Conservation (phyloP, 495 filamentous ascomycete genomes). For the Talaromyces stipitatus region DNA sequence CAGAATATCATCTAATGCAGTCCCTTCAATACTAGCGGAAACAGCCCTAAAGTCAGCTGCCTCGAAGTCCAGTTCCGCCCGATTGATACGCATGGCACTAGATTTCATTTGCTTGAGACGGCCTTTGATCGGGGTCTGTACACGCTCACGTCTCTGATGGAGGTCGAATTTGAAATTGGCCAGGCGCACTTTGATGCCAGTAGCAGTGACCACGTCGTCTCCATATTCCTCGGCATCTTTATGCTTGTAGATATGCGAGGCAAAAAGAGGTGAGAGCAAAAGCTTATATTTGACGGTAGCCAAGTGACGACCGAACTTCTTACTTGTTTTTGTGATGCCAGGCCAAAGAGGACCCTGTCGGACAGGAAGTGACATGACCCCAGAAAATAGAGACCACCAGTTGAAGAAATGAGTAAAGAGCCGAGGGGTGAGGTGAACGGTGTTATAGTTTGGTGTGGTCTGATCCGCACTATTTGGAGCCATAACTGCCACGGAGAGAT, state of each 20-base stretch:
- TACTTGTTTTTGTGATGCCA: conserved; percentile 87
- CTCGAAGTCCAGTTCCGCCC: conserved; percentile 84
- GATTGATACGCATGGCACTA: conserved; percentile 91
- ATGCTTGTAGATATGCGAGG: conserved; percentile 97
- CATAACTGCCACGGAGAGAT: conserved; percentile 81
- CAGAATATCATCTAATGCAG: conserved; percentile 64
- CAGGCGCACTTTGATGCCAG: conserved; percentile 85
- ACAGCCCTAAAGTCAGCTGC: conserved; percentile 90
- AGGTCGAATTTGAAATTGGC: conserved; percentile 95
- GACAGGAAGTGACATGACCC: conserved; percentile 89
- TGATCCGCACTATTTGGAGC: conserved; percentile 67
- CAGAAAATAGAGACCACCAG: conserved; percentile 96
- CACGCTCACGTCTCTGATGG: conserved; percentile 89
- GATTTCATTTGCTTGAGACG: conserved; percentile 65
- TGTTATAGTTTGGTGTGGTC: conserved; percentile 56
- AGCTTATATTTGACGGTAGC: conserved; percentile 97
- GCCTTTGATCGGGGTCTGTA: conserved; percentile 68
- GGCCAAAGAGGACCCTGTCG: conserved; percentile 88
- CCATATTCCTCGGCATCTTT: conserved; percentile 85
- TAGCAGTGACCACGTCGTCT: conserved; percentile 77
- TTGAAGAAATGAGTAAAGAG: conserved; percentile 98
- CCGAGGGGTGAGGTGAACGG: conserved; percentile 82
- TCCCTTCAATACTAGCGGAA: conserved; percentile 79
- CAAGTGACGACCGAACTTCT: conserved; percentile 95
- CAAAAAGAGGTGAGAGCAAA: conserved; percentile 82